Evolutionary conservation across 2,329 filamentous ascomycete genomes (phyloP).

Genomic region (Penicillium sp.): DNA sequence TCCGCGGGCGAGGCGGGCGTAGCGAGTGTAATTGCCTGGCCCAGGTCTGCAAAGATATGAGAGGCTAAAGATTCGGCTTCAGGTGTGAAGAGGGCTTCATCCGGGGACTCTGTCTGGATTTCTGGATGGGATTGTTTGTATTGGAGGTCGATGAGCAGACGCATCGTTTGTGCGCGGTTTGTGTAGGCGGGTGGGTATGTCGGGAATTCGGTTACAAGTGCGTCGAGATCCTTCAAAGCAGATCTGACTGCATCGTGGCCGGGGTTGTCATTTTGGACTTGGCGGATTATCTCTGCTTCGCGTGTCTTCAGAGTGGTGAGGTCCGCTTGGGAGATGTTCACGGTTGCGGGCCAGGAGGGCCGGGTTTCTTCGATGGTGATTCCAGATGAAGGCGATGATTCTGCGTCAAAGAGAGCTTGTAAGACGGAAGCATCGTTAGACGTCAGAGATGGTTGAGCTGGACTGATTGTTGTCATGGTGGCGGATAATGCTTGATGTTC

Average conservation of each 20-base stretch:
- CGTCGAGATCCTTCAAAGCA: conserved; percentile 45
- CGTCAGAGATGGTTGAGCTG: conserved; percentile 37
- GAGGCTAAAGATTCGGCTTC: conserved; percentile 25
- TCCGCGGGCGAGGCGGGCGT: conserved; percentile 45
- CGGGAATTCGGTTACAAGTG: conserved; percentile 49
- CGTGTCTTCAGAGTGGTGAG: conserved; percentile 44
- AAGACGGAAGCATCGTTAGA: conserved; percentile 52
- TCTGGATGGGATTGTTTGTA: not conserved
- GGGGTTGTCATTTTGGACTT: conserved; percentile 34
- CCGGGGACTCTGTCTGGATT: conserved; percentile 10
- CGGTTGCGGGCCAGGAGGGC: conserved; percentile 43
- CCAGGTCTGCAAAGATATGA: conserved; percentile 42
- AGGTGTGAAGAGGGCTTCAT: conserved; percentile 30
- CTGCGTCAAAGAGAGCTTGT: conserved; percentile 52
- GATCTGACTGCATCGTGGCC: conserved; percentile 29
- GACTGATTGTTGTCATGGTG: conserved; percentile 26
- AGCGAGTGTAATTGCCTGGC: conserved; percentile 50
- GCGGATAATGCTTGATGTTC: not conserved
- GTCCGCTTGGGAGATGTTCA: conserved; percentile 40
- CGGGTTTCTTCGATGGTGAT: conserved; percentile 44
- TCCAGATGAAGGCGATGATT: conserved; percentile 45
- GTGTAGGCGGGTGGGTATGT: conserved; percentile 59
- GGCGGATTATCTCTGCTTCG: conserved; percentile 47
- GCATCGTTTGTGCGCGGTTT: conserved; percentile 59
- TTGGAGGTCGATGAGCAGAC: conserved; percentile 39